phyloP scores from a whole-genome alignment of 768 basidiomycete species.

The Russula ochroleuca region DNA sequence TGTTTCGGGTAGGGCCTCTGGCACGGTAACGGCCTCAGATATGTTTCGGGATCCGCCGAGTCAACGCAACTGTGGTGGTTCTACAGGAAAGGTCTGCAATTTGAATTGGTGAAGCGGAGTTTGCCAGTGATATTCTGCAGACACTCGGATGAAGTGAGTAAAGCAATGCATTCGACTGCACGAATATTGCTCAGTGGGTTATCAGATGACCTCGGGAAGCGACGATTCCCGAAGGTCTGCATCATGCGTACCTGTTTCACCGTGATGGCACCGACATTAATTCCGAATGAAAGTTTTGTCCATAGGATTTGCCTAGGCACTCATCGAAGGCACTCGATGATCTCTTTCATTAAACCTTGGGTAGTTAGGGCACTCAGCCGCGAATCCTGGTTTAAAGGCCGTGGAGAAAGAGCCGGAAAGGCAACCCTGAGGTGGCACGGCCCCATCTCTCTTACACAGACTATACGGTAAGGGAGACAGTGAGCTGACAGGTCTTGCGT shows the following conservation, averaged over 20 bases:
- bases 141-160: too few species aligned
- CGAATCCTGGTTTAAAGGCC: neutral
- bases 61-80: neutral
- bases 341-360: neutral
- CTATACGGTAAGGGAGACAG: neutral
- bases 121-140: too few species aligned
- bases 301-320: neutral
- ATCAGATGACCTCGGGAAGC: too few species aligned
- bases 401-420: neutral
- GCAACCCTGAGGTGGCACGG: neutral
- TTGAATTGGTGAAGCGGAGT: too few species aligned
- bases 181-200: too few species aligned
- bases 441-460: neutral
- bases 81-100: too few species aligned
- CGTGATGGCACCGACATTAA: neutral
- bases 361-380: neutral
- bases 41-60: neutral
- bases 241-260: neutral
- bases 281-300: neutral
- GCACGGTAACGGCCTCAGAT: neutral
- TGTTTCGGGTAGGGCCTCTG: neutral
- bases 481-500: neutral
- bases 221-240: too few species aligned
- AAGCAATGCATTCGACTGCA: too few species aligned
- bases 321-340: neutral